phyloP scores from a whole-genome alignment of 805 yeast species.

The Kazachstania kunashirensis region DNA sequence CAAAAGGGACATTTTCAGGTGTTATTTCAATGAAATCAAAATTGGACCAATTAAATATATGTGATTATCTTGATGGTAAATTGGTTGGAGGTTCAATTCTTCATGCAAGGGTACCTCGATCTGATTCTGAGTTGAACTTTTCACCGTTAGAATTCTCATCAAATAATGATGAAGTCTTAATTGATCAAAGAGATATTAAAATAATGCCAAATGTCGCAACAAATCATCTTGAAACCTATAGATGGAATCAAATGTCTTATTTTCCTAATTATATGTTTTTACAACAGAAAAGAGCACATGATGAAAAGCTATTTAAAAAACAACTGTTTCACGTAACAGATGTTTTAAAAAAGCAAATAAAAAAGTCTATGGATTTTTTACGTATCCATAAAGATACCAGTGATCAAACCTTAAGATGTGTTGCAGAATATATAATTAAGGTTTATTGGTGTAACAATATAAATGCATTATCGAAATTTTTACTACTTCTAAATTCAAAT shows the following conservation, averaged over 20 bases:
- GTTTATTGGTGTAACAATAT: constrained; percentile 30
- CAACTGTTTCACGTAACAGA: constrained; percentile 9
- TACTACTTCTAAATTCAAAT: constrained; percentile 14
- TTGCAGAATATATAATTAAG: constrained; percentile 31
- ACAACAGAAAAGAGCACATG: too few relatives aligned
- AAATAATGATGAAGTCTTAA: too few relatives aligned
- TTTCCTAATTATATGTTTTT: too few relatives aligned
- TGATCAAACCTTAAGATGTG: constrained; percentile 24
- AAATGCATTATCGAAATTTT: constrained; percentile 13
- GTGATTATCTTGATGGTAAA: constrained; percentile 16
- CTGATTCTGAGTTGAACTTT: not conserved
- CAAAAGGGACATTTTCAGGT: constrained; percentile 19
- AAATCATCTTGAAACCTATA: too few relatives aligned
- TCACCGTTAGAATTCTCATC: too few relatives aligned
- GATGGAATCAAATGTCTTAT: too few relatives aligned
- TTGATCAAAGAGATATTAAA: too few relatives aligned
- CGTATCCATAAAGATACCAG: constrained; percentile 28
- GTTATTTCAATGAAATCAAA: constrained; percentile 16
- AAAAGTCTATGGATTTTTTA: constrained; percentile 28
- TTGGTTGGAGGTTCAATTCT: constrained; percentile 23
- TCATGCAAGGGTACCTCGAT: not conserved
- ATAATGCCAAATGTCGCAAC: too few relatives aligned
- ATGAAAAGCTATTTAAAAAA: too few relatives aligned
- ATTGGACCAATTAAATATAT: constrained; percentile 16
- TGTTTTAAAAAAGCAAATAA: constrained; percentile 23